Evolutionary conservation across 352 stramenopile species (phyloP).

Genomic region (Pythium scleroteichum): DNA sequence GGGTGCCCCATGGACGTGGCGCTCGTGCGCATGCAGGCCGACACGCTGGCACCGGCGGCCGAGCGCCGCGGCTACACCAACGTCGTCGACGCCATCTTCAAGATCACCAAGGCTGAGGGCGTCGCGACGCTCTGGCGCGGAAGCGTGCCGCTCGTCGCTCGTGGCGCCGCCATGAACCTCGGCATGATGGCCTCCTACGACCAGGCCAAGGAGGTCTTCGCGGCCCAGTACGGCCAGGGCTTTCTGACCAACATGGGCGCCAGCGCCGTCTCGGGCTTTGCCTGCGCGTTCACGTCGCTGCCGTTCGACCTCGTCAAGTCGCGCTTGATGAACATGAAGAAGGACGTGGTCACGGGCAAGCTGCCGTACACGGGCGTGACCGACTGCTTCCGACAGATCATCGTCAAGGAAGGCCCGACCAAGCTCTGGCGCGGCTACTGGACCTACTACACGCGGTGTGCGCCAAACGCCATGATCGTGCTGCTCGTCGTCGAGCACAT

Average conservation of each 20-base stretch:
- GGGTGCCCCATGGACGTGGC: slow-evolving; percentile 98
- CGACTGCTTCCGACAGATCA: slow-evolving; percentile 96
- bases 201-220: slow-evolving; percentile 94
- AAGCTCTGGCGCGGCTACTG: slow-evolving; percentile 98
- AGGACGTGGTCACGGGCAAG: slow-evolving; percentile 86
- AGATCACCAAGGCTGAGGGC: slow-evolving; percentile 88
- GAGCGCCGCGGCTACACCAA: slow-evolving; percentile 98
- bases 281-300: slow-evolving; percentile 96
- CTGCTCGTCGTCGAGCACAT: slow-evolving; percentile 97
- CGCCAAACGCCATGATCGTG: slow-evolving; percentile 99
- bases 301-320: slow-evolving; percentile 99
- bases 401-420: slow-evolving; percentile 92
- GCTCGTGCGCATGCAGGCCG: slow-evolving; percentile 97
- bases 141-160: slow-evolving; percentile 92
- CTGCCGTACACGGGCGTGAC: slow-evolving; percentile 94
- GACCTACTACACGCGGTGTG: slow-evolving; percentile 98
- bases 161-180: slow-evolving; percentile 99
- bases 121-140: slow-evolving; percentile 90
- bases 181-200: slow-evolving; percentile 99
- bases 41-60: slow-evolving; percentile 90
- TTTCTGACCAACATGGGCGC: slow-evolving; percentile 93
- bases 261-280: slow-evolving; percentile 96
- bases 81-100: slow-evolving; percentile 95
- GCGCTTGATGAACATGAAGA: slow-evolving; percentile 97
- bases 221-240: slow-evolving; percentile 60